Conservation (phyloP, 345 rosid species). For the Arabis alpina region DNA sequence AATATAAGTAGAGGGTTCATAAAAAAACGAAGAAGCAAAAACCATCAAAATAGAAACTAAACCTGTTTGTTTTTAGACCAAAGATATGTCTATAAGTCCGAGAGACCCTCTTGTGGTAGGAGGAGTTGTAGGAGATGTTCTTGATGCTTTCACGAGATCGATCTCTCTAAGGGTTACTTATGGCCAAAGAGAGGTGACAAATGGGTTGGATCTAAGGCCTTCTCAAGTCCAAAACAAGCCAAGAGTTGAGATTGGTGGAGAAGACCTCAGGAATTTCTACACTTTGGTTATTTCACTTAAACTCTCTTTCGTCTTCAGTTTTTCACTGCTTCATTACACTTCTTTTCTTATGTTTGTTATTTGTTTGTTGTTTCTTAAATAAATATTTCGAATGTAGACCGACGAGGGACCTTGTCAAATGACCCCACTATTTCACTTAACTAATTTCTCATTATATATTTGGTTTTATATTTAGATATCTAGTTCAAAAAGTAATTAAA, state of each 20-base stretch:
- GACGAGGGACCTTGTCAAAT: slow-evolving; percentile 11
- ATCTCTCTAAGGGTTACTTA: slow-evolving; percentile 43
- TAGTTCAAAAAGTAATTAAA: background rate
- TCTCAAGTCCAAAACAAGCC: slow-evolving; percentile 44
- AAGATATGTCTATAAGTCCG: slow-evolving; percentile 14
- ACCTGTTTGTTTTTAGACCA: slow-evolving; percentile 8
- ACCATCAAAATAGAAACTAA: slow-evolving; percentile 9
- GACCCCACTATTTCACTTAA: background rate
- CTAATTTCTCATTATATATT: slow-evolving; percentile 4
- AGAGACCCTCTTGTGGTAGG: slow-evolving; percentile 44
- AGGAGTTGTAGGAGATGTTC: slow-evolving; percentile 42
- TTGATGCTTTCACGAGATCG: slow-evolving; percentile 38
- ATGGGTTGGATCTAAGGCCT: slow-evolving; percentile 45
- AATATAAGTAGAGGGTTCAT: slow-evolving; percentile 16
- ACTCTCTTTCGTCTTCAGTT: slow-evolving; percentile 9
- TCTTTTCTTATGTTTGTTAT: background rate
- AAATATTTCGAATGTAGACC: slow-evolving; percentile 14
- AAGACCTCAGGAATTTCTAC: slow-evolving; percentile 44
- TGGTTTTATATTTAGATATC: background rate
- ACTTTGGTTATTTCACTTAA: slow-evolving; percentile 37
- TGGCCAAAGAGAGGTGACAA: slow-evolving; percentile 42
- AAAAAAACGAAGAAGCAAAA: slow-evolving; percentile 4
- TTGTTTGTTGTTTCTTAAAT: background rate
- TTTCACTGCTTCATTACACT: slow-evolving; percentile 1
- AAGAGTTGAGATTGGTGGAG: slow-evolving; percentile 50